phyloP scores from a whole-genome alignment of 2,329 filamentous ascomycete species.

The Botrytis paeoniae region DNA sequence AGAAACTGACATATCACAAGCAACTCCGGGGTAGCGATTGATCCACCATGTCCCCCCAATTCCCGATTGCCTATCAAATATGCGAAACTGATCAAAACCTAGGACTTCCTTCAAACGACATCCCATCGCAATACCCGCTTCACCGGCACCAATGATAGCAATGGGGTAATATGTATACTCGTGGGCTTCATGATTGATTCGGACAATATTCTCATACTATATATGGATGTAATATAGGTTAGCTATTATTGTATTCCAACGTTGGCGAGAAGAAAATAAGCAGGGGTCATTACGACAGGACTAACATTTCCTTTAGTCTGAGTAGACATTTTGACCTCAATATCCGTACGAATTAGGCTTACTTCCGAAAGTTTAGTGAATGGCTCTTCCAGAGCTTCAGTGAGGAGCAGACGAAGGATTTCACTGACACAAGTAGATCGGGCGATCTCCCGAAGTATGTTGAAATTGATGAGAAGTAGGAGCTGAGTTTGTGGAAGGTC shows the following conservation, averaged over 20 bases:
- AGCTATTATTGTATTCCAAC: not conserved
- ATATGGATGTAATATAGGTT: not conserved
- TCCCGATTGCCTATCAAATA: constrained; percentile 55
- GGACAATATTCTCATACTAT: constrained; percentile 38
- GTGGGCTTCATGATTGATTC: constrained; percentile 41
- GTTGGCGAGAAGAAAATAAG: not conserved
- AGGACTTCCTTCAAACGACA: constrained; percentile 52
- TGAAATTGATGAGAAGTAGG: not conserved
- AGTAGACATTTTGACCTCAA: not conserved
- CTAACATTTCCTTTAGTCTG: not conserved
- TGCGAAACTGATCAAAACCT: constrained; percentile 55
- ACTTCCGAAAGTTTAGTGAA: not conserved
- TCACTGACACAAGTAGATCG: not conserved
- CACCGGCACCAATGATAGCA: constrained; percentile 56
- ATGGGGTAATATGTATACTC: constrained; percentile 43
- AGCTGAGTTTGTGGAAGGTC: not conserved
- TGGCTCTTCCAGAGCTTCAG: not conserved
- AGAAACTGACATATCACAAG: constrained; percentile 48
- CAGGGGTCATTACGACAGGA: not conserved
- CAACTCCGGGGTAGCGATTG: constrained; percentile 54
- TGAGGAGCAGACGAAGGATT: not conserved
- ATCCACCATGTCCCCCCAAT: constrained; percentile 56
- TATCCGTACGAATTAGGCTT: not conserved
- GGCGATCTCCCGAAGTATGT: not conserved
- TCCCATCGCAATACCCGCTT: constrained; percentile 59